Evolutionary conservation across 768 basidiomycete genomes (phyloP).

Genomic region (Amanita inopinata): DNA sequence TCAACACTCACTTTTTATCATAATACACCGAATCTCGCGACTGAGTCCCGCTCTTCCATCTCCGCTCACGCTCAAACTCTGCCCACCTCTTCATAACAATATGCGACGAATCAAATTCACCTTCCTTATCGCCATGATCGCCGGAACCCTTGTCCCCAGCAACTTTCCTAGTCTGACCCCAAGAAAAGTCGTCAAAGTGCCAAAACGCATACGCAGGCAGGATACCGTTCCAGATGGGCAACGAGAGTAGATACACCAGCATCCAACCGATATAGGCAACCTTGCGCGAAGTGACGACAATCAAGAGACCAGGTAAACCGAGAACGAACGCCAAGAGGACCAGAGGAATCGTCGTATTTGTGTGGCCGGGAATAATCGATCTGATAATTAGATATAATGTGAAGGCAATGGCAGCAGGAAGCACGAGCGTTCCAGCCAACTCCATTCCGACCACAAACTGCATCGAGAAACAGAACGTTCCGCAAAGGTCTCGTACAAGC

Average conservation of each 20-base stretch:
- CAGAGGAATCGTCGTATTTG: slow-evolving; percentile 81
- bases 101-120: slow-evolving; percentile 91
- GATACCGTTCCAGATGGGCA: slow-evolving; percentile 96
- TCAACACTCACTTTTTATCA: slow-evolving; percentile 56
- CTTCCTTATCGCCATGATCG: slow-evolving; percentile 88
- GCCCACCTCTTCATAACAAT: slow-evolving; percentile 99
- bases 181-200: slow-evolving; percentile 98
- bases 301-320: slow-evolving; percentile 90
- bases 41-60: slow-evolving; percentile 83
- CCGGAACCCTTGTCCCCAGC: slow-evolving; percentile 62
- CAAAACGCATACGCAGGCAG: slow-evolving; percentile 96
- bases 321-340: slow-evolving; percentile 89
- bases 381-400: slow-evolving; percentile 88
- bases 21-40: slow-evolving; percentile 72
- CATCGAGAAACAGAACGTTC: slow-evolving; percentile 99
- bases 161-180: slow-evolving; percentile 89
- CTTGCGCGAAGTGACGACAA: slow-evolving; percentile 93
- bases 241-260: slow-evolving; percentile 83
- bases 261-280: slow-evolving; percentile 96
- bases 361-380: slow-evolving; percentile 73
- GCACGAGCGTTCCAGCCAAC: slow-evolving; percentile 87
- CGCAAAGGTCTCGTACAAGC: slow-evolving; percentile 94
- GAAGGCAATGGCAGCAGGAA: slow-evolving; percentile 96
- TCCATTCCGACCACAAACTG: slow-evolving; percentile 99
- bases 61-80: slow-evolving; percentile 92